Base-by-base conservation (phyloP, 2,329 filamentous ascomycete species). In the Verticillium nonalfalfae region DNA sequence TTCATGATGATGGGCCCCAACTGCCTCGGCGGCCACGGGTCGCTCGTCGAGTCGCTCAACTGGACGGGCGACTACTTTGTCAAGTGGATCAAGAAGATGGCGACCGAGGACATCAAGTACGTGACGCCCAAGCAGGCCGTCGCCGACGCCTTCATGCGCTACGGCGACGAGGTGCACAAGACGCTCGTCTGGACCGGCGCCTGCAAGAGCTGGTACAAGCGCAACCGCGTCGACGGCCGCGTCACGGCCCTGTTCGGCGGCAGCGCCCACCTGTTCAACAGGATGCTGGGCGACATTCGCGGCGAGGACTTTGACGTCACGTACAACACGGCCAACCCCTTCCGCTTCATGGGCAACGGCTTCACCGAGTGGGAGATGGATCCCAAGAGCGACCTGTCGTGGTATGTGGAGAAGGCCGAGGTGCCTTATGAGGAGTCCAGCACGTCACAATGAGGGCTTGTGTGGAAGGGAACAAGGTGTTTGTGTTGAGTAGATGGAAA, bases 191-290 rank as follows among this genome's bases (percentile, higher is more conserved):
- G 76, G 71, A 70, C 73, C 0, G 70, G 69, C 34, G 68, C 66
- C 2, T 81, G 78, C 63, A 72, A 72, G 59, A 77, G 74, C 38
- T 83, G 79, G 78, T 82, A 81, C 66, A 83, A 83, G 70, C 72
- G 74, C 38, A 72, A 74, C 39, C 72, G 68, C 1, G 67, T 74
- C 5, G 75, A 80, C 55, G 78, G 79, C 18, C 70, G 76, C 45
- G 74, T 81, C 39, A 74, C 76, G 18, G 79, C 78, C 9, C 70
- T 77, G 18, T 81, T 76, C 66, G 73, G 76, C 13, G 79, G 79
- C 26, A 76, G 73, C 61, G 71, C 73, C 10, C 69, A 76, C 57
- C 68, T 75, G n/a, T 78, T 75, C 67, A 69, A 72, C 52, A 64
- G 70, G 61, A 61, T 75, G 61, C 66, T 77, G 21, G 66, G 71